A percentile compares a stretch with the other conserved stretches of the same genome.
Conservation (phyloP, 2,329 filamentous ascomycete genomes). For the Microsporum canis region DNA sequence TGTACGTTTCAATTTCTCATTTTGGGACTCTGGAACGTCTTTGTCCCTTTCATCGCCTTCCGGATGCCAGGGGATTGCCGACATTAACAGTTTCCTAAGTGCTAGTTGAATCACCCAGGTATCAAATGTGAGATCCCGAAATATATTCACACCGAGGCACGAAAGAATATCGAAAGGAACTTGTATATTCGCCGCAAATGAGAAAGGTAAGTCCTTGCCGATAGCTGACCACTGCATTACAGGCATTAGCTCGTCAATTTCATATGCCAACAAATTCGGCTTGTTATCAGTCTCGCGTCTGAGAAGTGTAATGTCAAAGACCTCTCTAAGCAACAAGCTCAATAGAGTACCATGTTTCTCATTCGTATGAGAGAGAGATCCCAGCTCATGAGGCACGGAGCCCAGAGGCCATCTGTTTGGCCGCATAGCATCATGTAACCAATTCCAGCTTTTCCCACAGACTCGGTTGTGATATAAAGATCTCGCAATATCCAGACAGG, state of each 20-base stretch:
- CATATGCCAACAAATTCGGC: constrained; percentile 23
- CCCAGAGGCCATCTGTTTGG: constrained; percentile 10
- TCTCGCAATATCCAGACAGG: constrained; percentile 21
- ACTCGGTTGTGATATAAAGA: constrained; percentile 21
- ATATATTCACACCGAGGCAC: constrained; percentile 28
- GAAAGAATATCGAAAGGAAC: constrained; percentile 29
- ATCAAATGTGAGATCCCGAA: constrained; percentile 27
- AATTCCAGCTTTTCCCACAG: constrained; percentile 26
- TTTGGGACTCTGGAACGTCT: neutral
- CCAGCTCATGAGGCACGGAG: neutral
- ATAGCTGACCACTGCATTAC: constrained; percentile 10
- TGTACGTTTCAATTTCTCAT: constrained; percentile 9
- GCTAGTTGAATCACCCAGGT: constrained; percentile 29
- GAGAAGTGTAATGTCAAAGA: constrained; percentile 27
- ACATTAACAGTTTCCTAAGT: constrained; percentile 24
- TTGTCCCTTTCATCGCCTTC: constrained; percentile 8
- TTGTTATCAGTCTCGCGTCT: constrained; percentile 18
- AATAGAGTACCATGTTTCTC: constrained; percentile 25
- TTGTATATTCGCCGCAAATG: constrained; percentile 26
- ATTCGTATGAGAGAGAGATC: constrained; percentile 18
- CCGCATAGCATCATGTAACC: constrained; percentile 27
- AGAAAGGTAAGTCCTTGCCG: constrained; percentile 22
- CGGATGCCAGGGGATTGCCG: constrained; percentile 24
- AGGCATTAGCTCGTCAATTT: constrained; percentile 27
- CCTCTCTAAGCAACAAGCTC: constrained; percentile 26